Evolutionary conservation across 768 basidiomycete species (phyloP), one percentile per base, ranked within the genome.

Genomic region (Suillus paluster): DNA sequence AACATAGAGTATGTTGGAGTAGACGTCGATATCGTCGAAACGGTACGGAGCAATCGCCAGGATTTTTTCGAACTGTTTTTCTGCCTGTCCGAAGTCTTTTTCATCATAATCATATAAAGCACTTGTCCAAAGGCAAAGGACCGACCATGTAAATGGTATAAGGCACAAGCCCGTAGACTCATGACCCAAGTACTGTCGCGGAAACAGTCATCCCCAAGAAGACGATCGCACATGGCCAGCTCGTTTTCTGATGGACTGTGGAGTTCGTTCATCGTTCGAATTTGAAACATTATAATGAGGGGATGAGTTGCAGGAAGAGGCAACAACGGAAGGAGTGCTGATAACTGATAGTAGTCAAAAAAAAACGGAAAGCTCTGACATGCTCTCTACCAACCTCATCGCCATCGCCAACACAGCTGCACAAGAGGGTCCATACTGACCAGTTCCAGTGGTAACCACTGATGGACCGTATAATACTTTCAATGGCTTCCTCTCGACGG

Each of bases 1-100:
- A 3, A 99, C 95, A 75, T 98, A 99, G 45, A 99, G 83, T 71
- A 99, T 97, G 72, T 99, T 97, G 60, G 95, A 97, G 74, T 91
- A 95, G 41, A 97, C 87, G 70, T 99, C 97, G 60, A 99, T 90
- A 69, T 97, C 93, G 66, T 99, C 97, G 61, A 97, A 86, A 27
- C 95, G 86, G 75, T 88, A 89, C 10, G 96, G 97, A 72, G 98
- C 95, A 39, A 89, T 71, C 3, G 79, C 75, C 38, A 93, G 84
- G 38, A 99, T 91, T 66, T 84, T 83, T 68, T 95, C 91, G 72
- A 98, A 99, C 68, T 94, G 88, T 34, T 77, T 77, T 72, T 93
- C 92, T 3, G 97, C 95, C 60, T 88, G 86, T 58, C 88, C 86
- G 74, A 95, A 97, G 70, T 98, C 97, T 99, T 65, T 4, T 45